A percentile compares a stretch with the other conserved stretches of the same genome.
These are phyloP conservation scores for Sporothrix curviconia DNA, from an alignment of 2,329 filamentous ascomycete genomes.

Conservation along the genomic window DNA sequence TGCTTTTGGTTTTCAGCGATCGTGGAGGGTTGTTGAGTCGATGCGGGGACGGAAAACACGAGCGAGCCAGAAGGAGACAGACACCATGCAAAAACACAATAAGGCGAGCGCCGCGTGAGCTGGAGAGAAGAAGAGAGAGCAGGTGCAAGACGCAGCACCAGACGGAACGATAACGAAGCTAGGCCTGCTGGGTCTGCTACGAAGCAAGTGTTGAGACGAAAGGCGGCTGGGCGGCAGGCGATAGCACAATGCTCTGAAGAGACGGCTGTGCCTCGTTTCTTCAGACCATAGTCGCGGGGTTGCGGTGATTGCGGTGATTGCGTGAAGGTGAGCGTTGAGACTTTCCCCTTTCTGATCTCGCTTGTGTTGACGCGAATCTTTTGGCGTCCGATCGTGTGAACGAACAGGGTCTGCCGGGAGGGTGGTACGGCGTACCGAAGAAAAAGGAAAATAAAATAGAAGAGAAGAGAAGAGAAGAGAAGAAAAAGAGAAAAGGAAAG, in stretches of 20 bases:
- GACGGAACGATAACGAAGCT: not conserved
- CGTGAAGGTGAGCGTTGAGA: not conserved
- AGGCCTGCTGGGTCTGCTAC: too few species aligned
- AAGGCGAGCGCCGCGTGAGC: not conserved
- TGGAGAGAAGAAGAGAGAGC: too few species aligned
- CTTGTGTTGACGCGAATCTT: not conserved
- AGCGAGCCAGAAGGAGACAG: not conserved
- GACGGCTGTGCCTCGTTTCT: not conserved
- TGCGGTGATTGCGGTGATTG: not conserved
- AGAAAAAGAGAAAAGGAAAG: too few species aligned
- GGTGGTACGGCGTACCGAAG: too few species aligned
- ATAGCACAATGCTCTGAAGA: not conserved
- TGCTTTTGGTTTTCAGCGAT: not conserved
- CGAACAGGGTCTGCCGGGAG: not conserved
- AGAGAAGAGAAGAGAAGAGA: too few species aligned
- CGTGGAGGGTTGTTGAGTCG: constrained; percentile 2
- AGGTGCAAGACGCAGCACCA: not conserved
- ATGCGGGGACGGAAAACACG: constrained; percentile 5
- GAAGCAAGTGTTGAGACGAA: too few species aligned
- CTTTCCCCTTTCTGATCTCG: not conserved
- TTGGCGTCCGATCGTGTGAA: not conserved
- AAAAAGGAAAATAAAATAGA: too few species aligned
- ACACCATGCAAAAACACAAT: not conserved
- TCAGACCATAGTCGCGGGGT: not conserved
- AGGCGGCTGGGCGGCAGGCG: not conserved